Conservation (phyloP, 148 eudicot species). For the Silene conica region DNA sequence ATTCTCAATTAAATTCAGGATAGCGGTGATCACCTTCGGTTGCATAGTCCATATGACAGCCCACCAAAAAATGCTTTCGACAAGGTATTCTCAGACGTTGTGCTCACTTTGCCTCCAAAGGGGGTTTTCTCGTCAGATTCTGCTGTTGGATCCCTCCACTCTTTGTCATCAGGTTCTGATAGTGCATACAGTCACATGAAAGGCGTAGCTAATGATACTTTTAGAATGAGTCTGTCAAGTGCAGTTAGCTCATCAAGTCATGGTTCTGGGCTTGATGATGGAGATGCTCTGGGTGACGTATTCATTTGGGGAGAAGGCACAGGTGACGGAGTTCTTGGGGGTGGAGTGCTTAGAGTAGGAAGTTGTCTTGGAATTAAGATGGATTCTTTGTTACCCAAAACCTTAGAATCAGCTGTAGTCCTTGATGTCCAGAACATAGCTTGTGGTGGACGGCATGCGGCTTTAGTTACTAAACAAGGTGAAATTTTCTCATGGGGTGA, state of each 20-base stretch:
- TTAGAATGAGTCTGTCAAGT: slow-evolving; percentile 92
- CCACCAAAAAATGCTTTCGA: slow-evolving; percentile 85
- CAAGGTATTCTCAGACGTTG: slow-evolving; percentile 72
- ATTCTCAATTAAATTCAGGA: slow-evolving; percentile 46
- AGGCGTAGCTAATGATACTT: slow-evolving; percentile 68
- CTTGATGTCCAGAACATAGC: slow-evolving; percentile 97
- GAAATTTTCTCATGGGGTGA: slow-evolving; percentile 99
- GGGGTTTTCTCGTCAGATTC: slow-evolving; percentile 69
- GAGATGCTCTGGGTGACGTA: slow-evolving; percentile 91
- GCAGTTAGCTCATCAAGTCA: slow-evolving; percentile 98
- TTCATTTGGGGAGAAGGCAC: slow-evolving; percentile 96
- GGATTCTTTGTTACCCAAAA: slow-evolving; percentile 87
- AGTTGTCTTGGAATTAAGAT: slow-evolving; percentile 47
- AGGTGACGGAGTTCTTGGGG: slow-evolving; percentile 84
- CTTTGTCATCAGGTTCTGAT: slow-evolving; percentile 87
- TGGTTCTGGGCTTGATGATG: slow-evolving; percentile 97
- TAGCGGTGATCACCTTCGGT: slow-evolving; percentile 63
- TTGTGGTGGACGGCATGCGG: slow-evolving; percentile 88
- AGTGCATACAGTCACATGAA: slow-evolving; percentile 71
- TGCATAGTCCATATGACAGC: slow-evolving; percentile 78
- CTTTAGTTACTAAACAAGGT: slow-evolving; percentile 93
- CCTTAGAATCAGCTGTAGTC: slow-evolving; percentile 90
- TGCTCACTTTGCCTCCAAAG: slow-evolving; percentile 65
- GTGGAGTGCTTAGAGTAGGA: slow-evolving; percentile 64
- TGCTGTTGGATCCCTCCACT: slow-evolving; percentile 67